Percentiles rank a stretch among this genome's conserved stretches.
Evolutionary conservation across 306 rosid genomes (phyloP).

Genomic region (Quercus mongolica): DNA sequence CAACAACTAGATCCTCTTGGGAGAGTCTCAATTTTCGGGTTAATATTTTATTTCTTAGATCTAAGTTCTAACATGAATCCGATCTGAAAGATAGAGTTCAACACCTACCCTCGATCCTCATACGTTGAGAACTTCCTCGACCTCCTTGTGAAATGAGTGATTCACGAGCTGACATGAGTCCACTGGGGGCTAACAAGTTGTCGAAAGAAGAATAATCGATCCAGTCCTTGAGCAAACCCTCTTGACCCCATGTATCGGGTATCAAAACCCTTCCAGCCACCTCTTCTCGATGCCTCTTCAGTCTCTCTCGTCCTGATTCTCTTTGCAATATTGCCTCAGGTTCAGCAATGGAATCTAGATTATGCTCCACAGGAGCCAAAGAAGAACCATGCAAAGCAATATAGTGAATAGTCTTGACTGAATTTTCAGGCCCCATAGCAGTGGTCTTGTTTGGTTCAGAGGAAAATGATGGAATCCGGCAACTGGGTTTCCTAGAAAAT

Average conservation of each 20-base stretch:
- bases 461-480: slow-evolving; percentile 14
- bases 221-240: slow-evolving; percentile 56
- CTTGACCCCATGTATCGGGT: slow-evolving; percentile 66
- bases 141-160: slow-evolving; percentile 53
- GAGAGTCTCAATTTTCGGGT: too few species aligned
- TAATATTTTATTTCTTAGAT: too few species aligned
- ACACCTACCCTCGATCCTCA: slow-evolving; percentile 42
- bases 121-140: slow-evolving; percentile 28
- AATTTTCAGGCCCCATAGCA: neutral
- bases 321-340: neutral
- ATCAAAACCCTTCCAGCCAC: slow-evolving; percentile 41
- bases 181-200: slow-evolving; percentile 45
- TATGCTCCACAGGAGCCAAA: too few species aligned
- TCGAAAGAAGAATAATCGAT: slow-evolving; percentile 51
- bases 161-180: slow-evolving; percentile 57
- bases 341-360: too few species aligned
- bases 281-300: slow-evolving; percentile 62
- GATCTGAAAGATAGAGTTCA: neutral
- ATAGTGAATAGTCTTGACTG: too few species aligned
- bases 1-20: too few species aligned
- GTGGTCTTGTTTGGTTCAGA: slow-evolving; percentile 21
- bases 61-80: too few species aligned
- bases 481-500: neutral
- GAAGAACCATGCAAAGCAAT: too few species aligned
- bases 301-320: slow-evolving; percentile 42